A percentile compares a stretch with the other conserved stretches of the same genome.
Conservation (phyloP, 225 moss, liverwort and hornwort genomes). For the Climacium dendroides region DNA sequence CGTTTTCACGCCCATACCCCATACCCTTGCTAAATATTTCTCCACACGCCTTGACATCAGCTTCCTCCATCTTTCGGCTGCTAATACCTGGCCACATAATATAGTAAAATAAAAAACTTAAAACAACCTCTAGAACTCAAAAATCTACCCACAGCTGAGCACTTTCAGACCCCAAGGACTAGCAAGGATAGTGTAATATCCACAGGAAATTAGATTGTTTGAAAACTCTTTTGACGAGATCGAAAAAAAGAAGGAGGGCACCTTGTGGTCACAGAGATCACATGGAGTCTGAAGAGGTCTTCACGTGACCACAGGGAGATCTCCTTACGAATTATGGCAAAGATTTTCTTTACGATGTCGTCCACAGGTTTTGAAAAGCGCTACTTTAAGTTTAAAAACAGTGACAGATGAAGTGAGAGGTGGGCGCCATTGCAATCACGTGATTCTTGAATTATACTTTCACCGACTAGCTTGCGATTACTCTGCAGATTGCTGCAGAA, state of each 20-base stretch:
- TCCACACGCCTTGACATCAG: constrained; percentile 19
- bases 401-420: too few species aligned
- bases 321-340: background rate
- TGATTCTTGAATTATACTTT: background rate
- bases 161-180: background rate
- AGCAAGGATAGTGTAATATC: background rate
- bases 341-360: too few species aligned
- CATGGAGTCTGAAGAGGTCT: background rate
- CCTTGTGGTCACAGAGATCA: background rate
- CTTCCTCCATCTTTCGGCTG: constrained; percentile 26
- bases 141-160: background rate
- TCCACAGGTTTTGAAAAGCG: background rate
- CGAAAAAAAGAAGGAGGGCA: background rate
- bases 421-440: background rate
- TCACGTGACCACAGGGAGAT: background rate
- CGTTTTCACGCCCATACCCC: constrained; percentile 13
- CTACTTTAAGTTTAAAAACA: too few species aligned
- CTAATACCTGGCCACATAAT: constrained; percentile 2
- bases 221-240: background rate
- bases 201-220: background rate
- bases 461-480: too few species aligned
- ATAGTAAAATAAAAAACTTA: background rate
- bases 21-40: constrained; percentile 11
- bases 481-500: background rate
- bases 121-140: background rate